phyloP scores from a whole-genome alignment of 108 stramenopile species.

The Nitzschia palea region DNA sequence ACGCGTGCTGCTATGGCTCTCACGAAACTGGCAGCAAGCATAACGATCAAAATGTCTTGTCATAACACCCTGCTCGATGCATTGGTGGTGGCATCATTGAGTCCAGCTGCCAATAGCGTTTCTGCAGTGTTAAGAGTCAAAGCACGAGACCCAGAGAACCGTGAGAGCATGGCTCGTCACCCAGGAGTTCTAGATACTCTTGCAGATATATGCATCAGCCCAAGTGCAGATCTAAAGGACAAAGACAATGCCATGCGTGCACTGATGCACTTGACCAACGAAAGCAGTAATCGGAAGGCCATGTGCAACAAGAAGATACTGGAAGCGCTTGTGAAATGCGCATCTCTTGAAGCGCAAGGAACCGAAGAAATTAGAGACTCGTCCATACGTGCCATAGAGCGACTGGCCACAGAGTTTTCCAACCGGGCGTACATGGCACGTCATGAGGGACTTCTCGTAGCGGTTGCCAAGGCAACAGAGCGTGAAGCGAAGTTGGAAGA shows the following conservation, averaged over 20 bases:
- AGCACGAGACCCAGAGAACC: constrained; percentile 74
- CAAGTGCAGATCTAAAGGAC: constrained; percentile 39
- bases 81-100: constrained; percentile 73
- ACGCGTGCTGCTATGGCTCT: constrained; percentile 73
- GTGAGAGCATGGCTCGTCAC: constrained; percentile 66
- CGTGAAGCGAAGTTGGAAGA: constrained; percentile 69
- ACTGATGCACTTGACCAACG: constrained; percentile 82
- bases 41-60: constrained; percentile 62
- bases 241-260: constrained; percentile 82
- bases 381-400: constrained; percentile 75
- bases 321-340: constrained; percentile 67
- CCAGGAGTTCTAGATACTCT: constrained; percentile 74
- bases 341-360: constrained; percentile 32
- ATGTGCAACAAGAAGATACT: constrained; percentile 70
- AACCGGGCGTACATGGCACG: constrained; percentile 81
- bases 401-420: constrained; percentile 77
- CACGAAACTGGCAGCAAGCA: constrained; percentile 75
- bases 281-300: constrained; percentile 56
- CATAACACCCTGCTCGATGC: constrained; percentile 65
- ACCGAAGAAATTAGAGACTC: constrained; percentile 62
- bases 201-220: constrained; percentile 44
- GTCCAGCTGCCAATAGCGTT: constrained; percentile 55
- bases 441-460: constrained; percentile 65
- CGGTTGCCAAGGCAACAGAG: constrained; percentile 75
- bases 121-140: constrained; percentile 82